phyloP scores from a whole-genome alignment of 805 yeast genomes.

The Saitoella complicata region DNA sequence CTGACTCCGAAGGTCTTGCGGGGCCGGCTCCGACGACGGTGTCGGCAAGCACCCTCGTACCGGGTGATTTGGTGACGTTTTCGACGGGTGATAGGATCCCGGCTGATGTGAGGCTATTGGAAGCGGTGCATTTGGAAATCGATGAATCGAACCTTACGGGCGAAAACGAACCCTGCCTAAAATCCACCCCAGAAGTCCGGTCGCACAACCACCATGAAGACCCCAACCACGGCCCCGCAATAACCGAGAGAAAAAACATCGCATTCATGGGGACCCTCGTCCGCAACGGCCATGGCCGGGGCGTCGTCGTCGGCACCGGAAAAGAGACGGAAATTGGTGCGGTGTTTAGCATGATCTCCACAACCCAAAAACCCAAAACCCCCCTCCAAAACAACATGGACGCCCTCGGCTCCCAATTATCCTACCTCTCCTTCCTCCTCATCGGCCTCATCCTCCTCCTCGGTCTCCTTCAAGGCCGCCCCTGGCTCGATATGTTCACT shows the following conservation, averaged over 20 bases:
- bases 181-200: slow-evolving; percentile 33
- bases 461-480: slow-evolving; percentile 81
- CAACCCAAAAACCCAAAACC: slow-evolving; percentile 92
- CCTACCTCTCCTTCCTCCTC: slow-evolving; percentile 65
- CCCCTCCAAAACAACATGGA: slow-evolving; percentile 95
- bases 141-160: slow-evolving; percentile 96
- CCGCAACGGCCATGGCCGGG: slow-evolving; percentile 88
- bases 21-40: slow-evolving; percentile 33
- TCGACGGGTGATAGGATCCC: slow-evolving; percentile 91
- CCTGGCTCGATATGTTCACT: slow-evolving; percentile 96
- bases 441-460: slow-evolving; percentile 84
- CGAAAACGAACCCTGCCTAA: slow-evolving; percentile 76
- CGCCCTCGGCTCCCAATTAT: slow-evolving; percentile 78
- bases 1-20: slow-evolving; percentile 36
- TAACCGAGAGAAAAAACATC: slow-evolving; percentile 51
- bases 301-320: slow-evolving; percentile 85
- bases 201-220: slow-evolving; percentile 15
- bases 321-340: slow-evolving; percentile 81
- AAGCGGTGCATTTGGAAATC: slow-evolving; percentile 62
- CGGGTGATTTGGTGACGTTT: slow-evolving; percentile 87
- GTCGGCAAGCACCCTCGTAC: slow-evolving; percentile 75
- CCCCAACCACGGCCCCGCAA: slow-evolving; percentile 11
- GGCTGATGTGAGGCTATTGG: slow-evolving; percentile 74
- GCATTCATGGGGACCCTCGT: slow-evolving; percentile 97
- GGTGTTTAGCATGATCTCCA: slow-evolving; percentile 89